Evolutionary conservation across 345 rosid species (phyloP), one percentile per base, ranked within the genome.

Genomic region (Syzygium aqueum): DNA sequence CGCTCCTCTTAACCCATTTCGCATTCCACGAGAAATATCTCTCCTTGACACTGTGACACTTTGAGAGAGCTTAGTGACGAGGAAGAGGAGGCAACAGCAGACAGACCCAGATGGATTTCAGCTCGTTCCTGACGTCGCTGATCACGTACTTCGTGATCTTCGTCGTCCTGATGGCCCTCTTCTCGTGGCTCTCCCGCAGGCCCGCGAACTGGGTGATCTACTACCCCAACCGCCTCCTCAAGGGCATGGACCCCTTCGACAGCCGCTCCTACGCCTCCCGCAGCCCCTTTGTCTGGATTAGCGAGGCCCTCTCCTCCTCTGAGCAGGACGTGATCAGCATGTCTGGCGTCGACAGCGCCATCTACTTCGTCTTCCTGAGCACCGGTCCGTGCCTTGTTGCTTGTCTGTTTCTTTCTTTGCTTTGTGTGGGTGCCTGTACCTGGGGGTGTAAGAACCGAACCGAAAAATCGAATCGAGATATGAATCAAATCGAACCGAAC

Each of bases 311-410:
- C 46, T 40, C 94, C 86, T 92, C 99, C 7, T 84, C 90, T 8
- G 99, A 97, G 89, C 94, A 89, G 88, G 98, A 97, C 73, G 77
- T 97, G 30, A 88, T 97, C 82, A 84, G 85, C 85, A 14, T 90
- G 53, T 96, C 98, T 33, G 98, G 98, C n/a, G 90, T 97, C 15
- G 99, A 97, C 84, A 90, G 96, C 33, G 99, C 99, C 73, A 98
- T 95, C 89, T 95, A 97, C 95, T 96, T 97, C 88, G 98, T 96
- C 87, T 97, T 95, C 96, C 87, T 97, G 88, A 90, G 91, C 89
- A 96, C 99, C 50, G 97, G 99, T 96, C 67, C 0, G 40, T 3
- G 1, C 77, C 37, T 15, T n/a, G 30, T n/a, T 12, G 6, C 56
- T 10, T 40, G 53, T 22, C 54, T 25, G 56, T 0, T 14, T 51